phyloP scores from a whole-genome alignment of 2,329 filamentous ascomycete genomes.

The Botrytis pseudocinerea region DNA sequence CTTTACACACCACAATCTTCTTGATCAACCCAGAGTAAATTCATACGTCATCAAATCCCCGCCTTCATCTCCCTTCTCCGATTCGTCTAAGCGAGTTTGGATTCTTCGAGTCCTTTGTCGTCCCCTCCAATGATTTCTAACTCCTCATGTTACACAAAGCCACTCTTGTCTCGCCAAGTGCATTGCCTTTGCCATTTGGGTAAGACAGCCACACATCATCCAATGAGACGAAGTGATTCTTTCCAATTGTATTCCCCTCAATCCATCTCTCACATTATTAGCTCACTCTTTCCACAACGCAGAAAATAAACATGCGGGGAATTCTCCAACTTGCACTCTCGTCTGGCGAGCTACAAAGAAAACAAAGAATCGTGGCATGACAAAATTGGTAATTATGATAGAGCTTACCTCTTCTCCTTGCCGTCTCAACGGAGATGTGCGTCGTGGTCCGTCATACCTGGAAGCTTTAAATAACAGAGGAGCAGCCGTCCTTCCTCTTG shows the following conservation, averaged over 20 bases:
- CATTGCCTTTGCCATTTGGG: not conserved
- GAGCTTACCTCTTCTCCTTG: not conserved
- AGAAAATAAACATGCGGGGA: slow-evolving; percentile 2
- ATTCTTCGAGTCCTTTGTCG: slow-evolving; percentile 1
- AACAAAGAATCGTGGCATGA: slow-evolving; percentile 15
- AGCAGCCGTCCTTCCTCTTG: slow-evolving; percentile 15
- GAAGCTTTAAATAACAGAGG: slow-evolving; percentile 10
- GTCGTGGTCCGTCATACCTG: not conserved
- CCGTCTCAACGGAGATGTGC: not conserved
- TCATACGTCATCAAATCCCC: slow-evolving; percentile 16
- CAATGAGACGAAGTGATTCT: not conserved
- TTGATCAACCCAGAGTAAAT: not conserved
- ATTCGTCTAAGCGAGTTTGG: slow-evolving; percentile 7
- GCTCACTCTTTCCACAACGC: not conserved
- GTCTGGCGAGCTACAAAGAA: not conserved
- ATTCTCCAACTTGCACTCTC: not conserved
- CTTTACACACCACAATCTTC: not conserved
- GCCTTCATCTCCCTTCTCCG: not conserved
- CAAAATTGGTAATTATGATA: not conserved
- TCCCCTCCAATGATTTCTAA: not conserved
- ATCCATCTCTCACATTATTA: not conserved
- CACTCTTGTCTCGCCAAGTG: slow-evolving; percentile 6
- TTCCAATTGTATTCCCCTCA: not conserved
- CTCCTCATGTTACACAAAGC: not conserved
- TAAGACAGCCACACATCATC: not conserved